Conservation (phyloP, 345 rosid genomes). For the Corchorus capsularis region DNA sequence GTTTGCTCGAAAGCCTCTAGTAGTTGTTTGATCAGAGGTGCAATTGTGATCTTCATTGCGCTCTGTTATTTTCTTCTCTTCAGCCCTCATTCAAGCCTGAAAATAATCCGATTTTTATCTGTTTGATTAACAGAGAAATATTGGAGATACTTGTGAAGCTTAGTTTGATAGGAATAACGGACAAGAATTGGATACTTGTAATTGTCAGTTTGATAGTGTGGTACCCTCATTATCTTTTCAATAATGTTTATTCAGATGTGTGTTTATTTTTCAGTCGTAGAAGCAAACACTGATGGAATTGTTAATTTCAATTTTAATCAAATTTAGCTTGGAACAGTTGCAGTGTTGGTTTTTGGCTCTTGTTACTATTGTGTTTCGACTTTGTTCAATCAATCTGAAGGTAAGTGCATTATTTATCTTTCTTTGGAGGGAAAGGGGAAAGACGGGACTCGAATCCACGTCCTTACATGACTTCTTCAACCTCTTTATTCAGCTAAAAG, state of each 20-base stretch:
- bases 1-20: conserved; percentile 32
- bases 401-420: no score
- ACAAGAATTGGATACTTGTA: conserved; percentile 30
- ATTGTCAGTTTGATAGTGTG: conserved; percentile 39
- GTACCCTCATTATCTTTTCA: conserved; percentile 21
- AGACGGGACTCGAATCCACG: no score
- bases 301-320: neutral
- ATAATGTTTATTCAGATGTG: conserved; percentile 23
- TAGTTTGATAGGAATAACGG: conserved; percentile 30
- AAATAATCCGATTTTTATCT: conserved; percentile 46
- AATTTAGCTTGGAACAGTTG: neutral
- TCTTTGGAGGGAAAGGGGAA: no score
- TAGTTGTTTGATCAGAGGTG: conserved; percentile 47
- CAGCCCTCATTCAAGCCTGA: conserved; percentile 37
- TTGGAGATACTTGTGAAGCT: conserved; percentile 26
- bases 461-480: no score
- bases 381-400: no score
- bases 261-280: neutral
- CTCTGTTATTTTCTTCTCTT: conserved; percentile 32
- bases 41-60: conserved; percentile 32
- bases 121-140: conserved; percentile 33
- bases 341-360: no score
- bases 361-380: no score
- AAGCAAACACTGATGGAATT: neutral
- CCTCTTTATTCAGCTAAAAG: no score